Base-by-base conservation (phyloP, 139 green algal genomes). In the Monoraphidium neglectum region DNA sequence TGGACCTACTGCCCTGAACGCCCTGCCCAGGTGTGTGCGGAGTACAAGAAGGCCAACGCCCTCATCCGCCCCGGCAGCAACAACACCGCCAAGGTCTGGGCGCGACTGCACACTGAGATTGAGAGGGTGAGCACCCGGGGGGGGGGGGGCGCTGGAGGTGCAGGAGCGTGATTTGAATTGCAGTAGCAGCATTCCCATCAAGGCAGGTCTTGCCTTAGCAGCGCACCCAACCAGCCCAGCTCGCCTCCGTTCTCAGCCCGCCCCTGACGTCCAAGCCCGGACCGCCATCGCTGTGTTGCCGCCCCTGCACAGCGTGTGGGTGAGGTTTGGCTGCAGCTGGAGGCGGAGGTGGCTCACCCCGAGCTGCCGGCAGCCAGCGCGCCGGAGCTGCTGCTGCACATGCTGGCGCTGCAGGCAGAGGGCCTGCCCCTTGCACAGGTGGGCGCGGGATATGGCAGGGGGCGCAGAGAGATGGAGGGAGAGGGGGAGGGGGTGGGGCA, bases 321-420 rank as follows among this genome's bases (percentile, higher is more conserved):
- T 35, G 70, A 77, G 12, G 83, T 85, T 66, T 80, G 79, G 2
- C 49, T 70, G 15, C 59, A 70, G 24, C 81, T 89, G 81, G 38
- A 79, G 47, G 37, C 47, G 0, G 61, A 77, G 51, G 61, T 91
- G 60, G 77, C 79, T 46, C 33, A 46, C 30, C 57, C 77, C 0
- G 30, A 8, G 1, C 71, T 84, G 35, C 78, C 70, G 0, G 32
- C 53, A 12, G 82, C 79, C 4, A 65, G 77, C 23, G 73, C 84
- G 23, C 69, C 68, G 18, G 70, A 80, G 18, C 53, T 89, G 16
- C 61, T 80, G 12, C 4, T 53, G 28, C 38, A 68, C 75, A 80
- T 80, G 75, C 35, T 69, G 51, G 28, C 68, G 70, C 74, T 91
- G 43, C 74, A 81, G 60, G 83, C 79, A 24, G 83, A 85, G 23